Evolutionary conservation across 2,329 filamentous ascomycete genomes (phyloP), one percentile per base, ranked within the genome.

Genomic region (Huntiella abstrusa): DNA sequence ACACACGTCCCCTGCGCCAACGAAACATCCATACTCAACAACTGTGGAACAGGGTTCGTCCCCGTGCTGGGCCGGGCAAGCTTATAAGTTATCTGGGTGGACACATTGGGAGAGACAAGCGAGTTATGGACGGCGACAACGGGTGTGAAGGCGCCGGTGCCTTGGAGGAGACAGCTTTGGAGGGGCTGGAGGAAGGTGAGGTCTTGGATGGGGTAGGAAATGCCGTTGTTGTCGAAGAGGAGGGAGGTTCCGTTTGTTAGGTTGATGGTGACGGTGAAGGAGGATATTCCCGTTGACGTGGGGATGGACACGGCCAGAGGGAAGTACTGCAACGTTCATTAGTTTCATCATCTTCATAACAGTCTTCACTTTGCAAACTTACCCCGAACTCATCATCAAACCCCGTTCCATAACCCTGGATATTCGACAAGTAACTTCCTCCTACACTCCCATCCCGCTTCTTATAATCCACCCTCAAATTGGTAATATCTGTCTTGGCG

Each of bases 301-400:
- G 71, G 57, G 53, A 86, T 68, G 47, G 70, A 59, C 22, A 56
- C 53, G n/a, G 59, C 53, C 34, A 70, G 58, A n/a, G 64, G 67
- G 52, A 64, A 70, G 58, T 73, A 73, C 51, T 52, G 42, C 16
- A 16, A 5, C 1, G 4, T 32, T 12, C 12, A 19, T 44, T 37
- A 13, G 12, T 37, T 5, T 44, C 11, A 37, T 12, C 15, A 12
- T 10, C n/a, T 11, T 39, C 5, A 39, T 5, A 39, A 6, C 3
- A 6, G 15, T 8, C 5, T 8, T 43, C 32, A 13, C 12, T n/a
- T 7, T n/a, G 11, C 6, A 37, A 28, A 41, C 49, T 37, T 45
- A 52, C 51, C 45, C 63, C 62, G 55, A 78, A 79, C 6, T 60
- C 69, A 49, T 79, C 73, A 54, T 79, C 75, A 45, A 78, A 73